Conservation (phyloP, 495 filamentous ascomycete genomes). For the Penicillium alfredii region DNA sequence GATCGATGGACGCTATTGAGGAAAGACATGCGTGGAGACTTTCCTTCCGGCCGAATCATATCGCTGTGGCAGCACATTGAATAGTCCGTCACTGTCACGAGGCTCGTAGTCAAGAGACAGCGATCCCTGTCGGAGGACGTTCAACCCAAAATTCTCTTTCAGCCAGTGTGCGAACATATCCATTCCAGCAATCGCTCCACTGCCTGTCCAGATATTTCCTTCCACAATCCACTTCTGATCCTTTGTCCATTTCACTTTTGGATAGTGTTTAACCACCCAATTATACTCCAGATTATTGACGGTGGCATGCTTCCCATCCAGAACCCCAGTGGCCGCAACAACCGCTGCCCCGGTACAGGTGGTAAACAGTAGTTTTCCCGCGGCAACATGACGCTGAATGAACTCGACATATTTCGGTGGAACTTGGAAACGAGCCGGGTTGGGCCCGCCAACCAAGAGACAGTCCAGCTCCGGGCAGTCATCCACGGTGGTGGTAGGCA, state of each 20-base stretch:
- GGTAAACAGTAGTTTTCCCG: conserved; percentile 20
- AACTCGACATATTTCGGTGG: conserved; percentile 11
- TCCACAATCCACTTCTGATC: conserved; percentile 32
- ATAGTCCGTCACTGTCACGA: conserved; percentile 9
- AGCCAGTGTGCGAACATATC: conserved; percentile 35
- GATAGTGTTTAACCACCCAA: conserved; percentile 13
- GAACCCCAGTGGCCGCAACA: conserved; percentile 13
- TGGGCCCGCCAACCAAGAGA: conserved; percentile 22
- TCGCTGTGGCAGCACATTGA: conserved; percentile 12
- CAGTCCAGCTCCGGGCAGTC: conserved; percentile 23
- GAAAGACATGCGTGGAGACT: conserved; percentile 21
- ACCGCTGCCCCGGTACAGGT: conserved; percentile 25
- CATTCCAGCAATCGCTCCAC: conserved; percentile 31
- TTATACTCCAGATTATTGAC: conserved; percentile 21
- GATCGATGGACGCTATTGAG: too few relatives aligned
- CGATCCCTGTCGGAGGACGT: conserved; percentile 9
- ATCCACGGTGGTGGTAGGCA: conserved; percentile 24
- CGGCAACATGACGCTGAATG: conserved; percentile 19
- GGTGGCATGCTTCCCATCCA: conserved; percentile 26
- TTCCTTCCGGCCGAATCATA: conserved; percentile 13
- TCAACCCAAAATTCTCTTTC: conserved; percentile 20
- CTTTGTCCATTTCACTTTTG: conserved; percentile 29
- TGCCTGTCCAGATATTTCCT: conserved; percentile 32
- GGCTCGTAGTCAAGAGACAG: conserved; percentile 16
- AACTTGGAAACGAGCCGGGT: conserved; percentile 10